Evolutionary conservation across 2,329 filamentous ascomycete genomes (phyloP).

Genomic region (Colletotrichum eleusines): DNA sequence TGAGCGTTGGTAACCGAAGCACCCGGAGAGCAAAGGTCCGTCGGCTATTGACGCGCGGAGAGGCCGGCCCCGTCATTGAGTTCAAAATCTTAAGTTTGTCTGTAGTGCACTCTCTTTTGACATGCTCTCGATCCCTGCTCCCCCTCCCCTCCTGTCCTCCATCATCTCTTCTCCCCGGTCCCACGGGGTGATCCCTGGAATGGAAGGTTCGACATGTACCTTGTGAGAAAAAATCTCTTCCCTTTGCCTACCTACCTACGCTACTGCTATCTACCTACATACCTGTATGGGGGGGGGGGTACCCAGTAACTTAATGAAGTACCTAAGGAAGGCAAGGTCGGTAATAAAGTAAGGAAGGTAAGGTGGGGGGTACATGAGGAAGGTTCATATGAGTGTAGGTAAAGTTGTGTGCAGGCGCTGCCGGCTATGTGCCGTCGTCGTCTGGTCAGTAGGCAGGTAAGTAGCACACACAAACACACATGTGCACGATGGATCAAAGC

Average conservation of each 20-base stretch:
- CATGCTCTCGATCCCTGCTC: slow-evolving; percentile 14
- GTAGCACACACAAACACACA: too few species aligned
- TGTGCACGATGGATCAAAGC: slow-evolving; percentile 31
- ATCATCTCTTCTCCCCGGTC: slow-evolving; percentile 36
- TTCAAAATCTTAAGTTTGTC: slow-evolving; percentile 2
- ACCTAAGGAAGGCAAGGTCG: too few species aligned
- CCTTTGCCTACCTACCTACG: neutral
- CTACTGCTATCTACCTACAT: too few species aligned
- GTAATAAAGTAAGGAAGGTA: too few species aligned
- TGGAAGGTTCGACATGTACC: slow-evolving; percentile 20
- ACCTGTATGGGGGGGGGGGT: too few species aligned
- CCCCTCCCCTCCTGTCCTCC: neutral
- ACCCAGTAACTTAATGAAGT: too few species aligned
- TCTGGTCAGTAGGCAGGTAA: neutral
- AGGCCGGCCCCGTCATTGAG: slow-evolving; percentile 5
- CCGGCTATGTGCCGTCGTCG: slow-evolving; percentile 26
- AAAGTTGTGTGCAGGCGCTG: neutral
- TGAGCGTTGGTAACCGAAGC: slow-evolving; percentile 3
- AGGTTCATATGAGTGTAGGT: neutral
- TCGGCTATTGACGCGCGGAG: slow-evolving; percentile 22
- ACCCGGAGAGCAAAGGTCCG: slow-evolving; percentile 7
- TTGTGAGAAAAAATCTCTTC: slow-evolving; percentile 24
- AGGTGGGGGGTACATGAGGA: neutral
- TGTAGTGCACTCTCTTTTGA: neutral
- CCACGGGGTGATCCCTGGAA: slow-evolving; percentile 24